Percentiles rank a stretch among this genome's conserved stretches.
These are phyloP conservation scores for Cenchrus americanus DNA, from an alignment of 176 grass and related monocot genomes.

Conservation along the genomic window DNA sequence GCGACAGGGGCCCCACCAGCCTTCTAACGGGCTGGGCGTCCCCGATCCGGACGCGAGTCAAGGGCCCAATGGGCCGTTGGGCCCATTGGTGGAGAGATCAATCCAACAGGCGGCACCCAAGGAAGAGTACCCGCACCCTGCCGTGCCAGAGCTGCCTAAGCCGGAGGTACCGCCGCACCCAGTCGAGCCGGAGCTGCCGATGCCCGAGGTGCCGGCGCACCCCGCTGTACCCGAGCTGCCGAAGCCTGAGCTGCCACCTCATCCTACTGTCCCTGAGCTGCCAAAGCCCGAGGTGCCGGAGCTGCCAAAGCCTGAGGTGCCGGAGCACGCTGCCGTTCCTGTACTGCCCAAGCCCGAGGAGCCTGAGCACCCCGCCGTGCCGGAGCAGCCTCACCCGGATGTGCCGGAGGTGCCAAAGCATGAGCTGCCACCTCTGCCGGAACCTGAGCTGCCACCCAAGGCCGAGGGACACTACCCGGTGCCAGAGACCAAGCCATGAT, in stretches of 20 bases:
- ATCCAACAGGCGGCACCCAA: conserved; percentile 3
- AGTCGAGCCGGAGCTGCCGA: neutral
- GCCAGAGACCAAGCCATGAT: conserved; percentile 16
- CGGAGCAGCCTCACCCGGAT: neutral
- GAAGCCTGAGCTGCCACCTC: neutral
- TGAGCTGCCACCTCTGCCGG: conserved; percentile 4
- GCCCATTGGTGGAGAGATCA: too few species aligned
- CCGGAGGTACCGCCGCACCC: neutral
- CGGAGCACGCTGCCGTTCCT: neutral
- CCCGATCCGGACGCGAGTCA: too few species aligned
- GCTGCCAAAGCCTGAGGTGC: neutral
- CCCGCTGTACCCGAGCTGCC: neutral
- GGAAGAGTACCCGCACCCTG: neutral
- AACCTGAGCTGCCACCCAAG: conserved; percentile 7
- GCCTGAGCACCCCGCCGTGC: neutral
- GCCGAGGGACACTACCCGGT: neutral
- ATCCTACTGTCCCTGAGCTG: neutral
- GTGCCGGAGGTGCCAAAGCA: conserved; percentile 19
- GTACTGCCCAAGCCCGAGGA: neutral
- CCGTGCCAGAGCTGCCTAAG: neutral
- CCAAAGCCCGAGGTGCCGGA: neutral
- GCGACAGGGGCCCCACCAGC: too few species aligned
- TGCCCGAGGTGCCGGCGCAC: neutral
- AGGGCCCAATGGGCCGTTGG: too few species aligned
- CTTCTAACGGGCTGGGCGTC: too few species aligned